phyloP scores from a whole-genome alignment of 1,139 yeast species.

The Sugiyamaella xylanicola region DNA sequence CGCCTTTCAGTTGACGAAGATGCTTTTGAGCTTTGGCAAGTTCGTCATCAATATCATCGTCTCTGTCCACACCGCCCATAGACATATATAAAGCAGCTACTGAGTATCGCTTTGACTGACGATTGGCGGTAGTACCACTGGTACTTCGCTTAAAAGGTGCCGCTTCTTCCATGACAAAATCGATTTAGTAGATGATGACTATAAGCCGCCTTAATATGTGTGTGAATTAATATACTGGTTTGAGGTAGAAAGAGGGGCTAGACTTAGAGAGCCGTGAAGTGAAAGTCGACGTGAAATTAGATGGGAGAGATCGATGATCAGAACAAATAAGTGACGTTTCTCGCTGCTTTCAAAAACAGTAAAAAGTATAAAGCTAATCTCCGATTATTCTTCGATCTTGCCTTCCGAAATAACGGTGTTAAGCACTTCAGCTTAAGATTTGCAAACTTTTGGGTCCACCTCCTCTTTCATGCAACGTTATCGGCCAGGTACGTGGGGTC shows the following conservation, averaged over 20 bases:
- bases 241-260: not conserved
- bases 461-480: not conserved
- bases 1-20: conserved; percentile 42
- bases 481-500: not conserved
- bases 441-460: not conserved
- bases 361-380: too few relatives aligned
- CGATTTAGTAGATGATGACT: not conserved
- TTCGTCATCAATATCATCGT: conserved; percentile 45
- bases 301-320: too few relatives aligned
- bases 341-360: too few relatives aligned
- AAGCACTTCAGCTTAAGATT: not conserved
- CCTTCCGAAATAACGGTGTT: not conserved
- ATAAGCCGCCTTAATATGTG: not conserved
- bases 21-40: conserved; percentile 44
- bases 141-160: conserved; percentile 19
- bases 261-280: too few relatives aligned
- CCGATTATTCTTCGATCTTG: not conserved
- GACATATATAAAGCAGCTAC: conserved; percentile 45
- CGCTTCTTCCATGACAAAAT: conserved; percentile 4
- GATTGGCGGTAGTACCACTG: conserved; percentile 30
- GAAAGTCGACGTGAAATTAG: too few relatives aligned
- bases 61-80: conserved; percentile 44
- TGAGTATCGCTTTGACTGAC: conserved; percentile 43
- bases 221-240: not conserved
- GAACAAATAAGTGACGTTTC: too few relatives aligned